phyloP scores from a whole-genome alignment of 768 basidiomycete genomes.

The Leucosporidium creatinivorum region DNA sequence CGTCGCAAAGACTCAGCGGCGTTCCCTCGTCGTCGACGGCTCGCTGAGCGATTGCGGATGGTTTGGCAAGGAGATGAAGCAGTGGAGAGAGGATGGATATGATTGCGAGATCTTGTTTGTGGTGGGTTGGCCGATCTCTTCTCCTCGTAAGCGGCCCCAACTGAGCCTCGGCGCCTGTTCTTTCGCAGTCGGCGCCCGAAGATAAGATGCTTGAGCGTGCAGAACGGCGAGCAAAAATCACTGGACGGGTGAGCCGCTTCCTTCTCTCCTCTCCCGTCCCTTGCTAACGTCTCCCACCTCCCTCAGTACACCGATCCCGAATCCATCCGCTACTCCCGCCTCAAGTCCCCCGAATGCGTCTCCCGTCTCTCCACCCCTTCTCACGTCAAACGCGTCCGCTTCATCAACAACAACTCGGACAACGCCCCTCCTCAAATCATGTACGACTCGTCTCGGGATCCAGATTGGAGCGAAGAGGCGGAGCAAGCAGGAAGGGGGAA shows the following conservation, averaged over 20 bases:
- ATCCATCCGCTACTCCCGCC: slow-evolving; percentile 25
- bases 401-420: slow-evolving; percentile 38
- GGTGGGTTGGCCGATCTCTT: slow-evolving; percentile 10
- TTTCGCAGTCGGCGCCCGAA: slow-evolving; percentile 32
- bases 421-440: slow-evolving; percentile 22
- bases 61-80: slow-evolving; percentile 36
- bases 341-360: slow-evolving; percentile 26
- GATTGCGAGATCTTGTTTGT: slow-evolving; percentile 39
- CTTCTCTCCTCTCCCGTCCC: neutral
- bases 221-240: slow-evolving; percentile 32
- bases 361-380: slow-evolving; percentile 17
- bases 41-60: slow-evolving; percentile 36
- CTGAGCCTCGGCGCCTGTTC: neutral
- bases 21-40: slow-evolving; percentile 38
- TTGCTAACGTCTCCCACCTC: neutral
- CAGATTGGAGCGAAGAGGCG: slow-evolving; percentile 16
- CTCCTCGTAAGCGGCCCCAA: neutral
- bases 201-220: slow-evolving; percentile 36
- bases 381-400: slow-evolving; percentile 31
- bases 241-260: slow-evolving; percentile 32
- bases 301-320: slow-evolving; percentile 23
- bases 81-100: slow-evolving; percentile 28
- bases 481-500: neutral
- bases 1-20: slow-evolving; percentile 26
- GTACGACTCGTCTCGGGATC: slow-evolving; percentile 38